These are phyloP conservation scores for Celoporthe dispersa DNA, from an alignment of 2,329 filamentous ascomycete genomes.

Conservation along the genomic window DNA sequence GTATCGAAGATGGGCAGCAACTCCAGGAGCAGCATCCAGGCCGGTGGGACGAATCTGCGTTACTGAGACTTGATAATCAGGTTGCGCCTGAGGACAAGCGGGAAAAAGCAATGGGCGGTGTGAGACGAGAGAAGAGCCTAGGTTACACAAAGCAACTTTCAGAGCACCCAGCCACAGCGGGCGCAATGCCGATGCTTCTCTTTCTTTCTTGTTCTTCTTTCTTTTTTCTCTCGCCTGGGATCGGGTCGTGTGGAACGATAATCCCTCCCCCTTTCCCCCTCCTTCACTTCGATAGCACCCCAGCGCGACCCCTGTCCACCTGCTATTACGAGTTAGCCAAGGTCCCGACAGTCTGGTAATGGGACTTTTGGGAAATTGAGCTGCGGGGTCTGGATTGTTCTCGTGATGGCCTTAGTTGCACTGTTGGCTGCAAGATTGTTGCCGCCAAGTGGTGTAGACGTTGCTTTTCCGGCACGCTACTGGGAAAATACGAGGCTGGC, in stretches of 20 bases:
- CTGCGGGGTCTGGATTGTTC: constrained; percentile 16
- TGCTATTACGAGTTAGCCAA: constrained; percentile 16
- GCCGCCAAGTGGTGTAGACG: neutral
- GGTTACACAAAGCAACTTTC: neutral
- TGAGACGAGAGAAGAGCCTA: neutral
- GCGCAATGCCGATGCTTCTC: neutral
- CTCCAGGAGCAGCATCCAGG: neutral
- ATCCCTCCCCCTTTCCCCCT: neutral
- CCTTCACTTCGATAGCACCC: neutral
- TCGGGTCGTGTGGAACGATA: neutral
- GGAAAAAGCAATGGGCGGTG: neutral
- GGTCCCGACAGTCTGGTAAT: constrained; percentile 27
- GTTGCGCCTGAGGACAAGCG: neutral
- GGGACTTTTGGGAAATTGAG: constrained; percentile 21
- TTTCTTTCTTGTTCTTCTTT: neutral
- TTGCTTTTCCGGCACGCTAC: neutral
- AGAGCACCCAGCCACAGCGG: neutral
- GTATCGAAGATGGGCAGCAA: neutral
- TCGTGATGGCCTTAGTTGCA: neutral
- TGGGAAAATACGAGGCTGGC: neutral
- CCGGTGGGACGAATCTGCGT: neutral
- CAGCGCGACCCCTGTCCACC: neutral
- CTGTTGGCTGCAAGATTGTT: neutral
- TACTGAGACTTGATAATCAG: neutral
- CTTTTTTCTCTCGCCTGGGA: neutral